Percentiles rank a stretch among this genome's conserved stretches.
phyloP scores from a whole-genome alignment of 208 protist species.

The Vickermania ingenoplastis region DNA sequence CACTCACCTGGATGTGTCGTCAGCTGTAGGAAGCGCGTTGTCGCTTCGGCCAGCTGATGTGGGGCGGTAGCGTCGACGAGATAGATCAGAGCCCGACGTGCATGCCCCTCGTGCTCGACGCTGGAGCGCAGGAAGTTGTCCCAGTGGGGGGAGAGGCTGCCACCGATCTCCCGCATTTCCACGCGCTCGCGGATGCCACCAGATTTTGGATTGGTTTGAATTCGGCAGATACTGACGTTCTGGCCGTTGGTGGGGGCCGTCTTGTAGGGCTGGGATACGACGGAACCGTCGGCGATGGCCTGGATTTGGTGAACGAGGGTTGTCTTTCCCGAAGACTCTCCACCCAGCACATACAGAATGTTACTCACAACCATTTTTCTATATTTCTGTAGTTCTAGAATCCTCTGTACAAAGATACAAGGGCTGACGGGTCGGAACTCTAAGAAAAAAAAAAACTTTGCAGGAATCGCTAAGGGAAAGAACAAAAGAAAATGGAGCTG shows the following conservation, averaged over 20 bases:
- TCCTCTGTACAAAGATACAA: neutral
- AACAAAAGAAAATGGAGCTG: no score
- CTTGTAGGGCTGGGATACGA: constrained; percentile 15
- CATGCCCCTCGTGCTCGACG: constrained; percentile 12
- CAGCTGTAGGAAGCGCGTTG: constrained; percentile 26
- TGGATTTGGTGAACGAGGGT: constrained; percentile 46
- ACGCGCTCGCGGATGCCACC: constrained; percentile 9
- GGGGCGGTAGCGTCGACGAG: constrained; percentile 52
- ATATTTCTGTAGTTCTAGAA: neutral
- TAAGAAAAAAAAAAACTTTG: no score
- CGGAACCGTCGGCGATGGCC: constrained; percentile 17
- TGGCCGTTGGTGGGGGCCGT: constrained; percentile 56
- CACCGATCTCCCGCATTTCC: constrained; percentile 59
- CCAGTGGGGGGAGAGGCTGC: constrained; percentile 41
- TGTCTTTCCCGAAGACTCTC: constrained; percentile 59
- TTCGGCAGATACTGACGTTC: constrained; percentile 27
- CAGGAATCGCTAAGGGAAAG: no score
- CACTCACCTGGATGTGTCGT: constrained; percentile 21
- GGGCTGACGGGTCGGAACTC: neutral
- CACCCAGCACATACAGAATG: constrained; percentile 52
- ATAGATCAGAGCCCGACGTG: constrained; percentile 31
- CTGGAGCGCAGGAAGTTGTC: constrained; percentile 47
- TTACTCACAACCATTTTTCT: constrained; percentile 6
- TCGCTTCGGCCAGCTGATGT: constrained; percentile 41
- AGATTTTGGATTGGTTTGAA: constrained; percentile 6